Evolutionary conservation across 257 asterid species (phyloP), one percentile per base, ranked within the genome.

Genomic region (Pogostemon cablin): DNA sequence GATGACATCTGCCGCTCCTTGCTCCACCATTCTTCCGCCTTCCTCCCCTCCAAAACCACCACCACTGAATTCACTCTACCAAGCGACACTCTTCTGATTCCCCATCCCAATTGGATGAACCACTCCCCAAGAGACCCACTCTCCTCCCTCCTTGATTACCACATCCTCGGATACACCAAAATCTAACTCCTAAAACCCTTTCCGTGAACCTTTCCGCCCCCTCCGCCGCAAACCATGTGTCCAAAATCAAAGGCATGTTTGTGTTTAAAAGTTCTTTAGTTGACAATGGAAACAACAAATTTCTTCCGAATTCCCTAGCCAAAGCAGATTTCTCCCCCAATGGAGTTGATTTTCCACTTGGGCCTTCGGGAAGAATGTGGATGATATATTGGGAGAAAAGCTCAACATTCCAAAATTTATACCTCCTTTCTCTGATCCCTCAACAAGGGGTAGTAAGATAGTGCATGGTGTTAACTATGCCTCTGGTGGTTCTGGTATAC

Each of bases 401-500:
- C 71, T 91, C 1, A 59, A 56, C 2, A 77, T 88, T 44, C 82
- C 86, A 3, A 9, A n/a, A 34, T 85, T 61, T 40, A 79, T 91
- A 44, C 97, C 96, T 15, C 73, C 86, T 15, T 91, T 91, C 60
- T 72, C 43, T 49, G 87, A 91, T 84, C 96, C 97, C n/a, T 75
- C 81, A 5, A 87, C 96, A 0, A 83, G 12, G 43, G 97, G 96
- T 44, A 68, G 11, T 3, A 81, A 40, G 35, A 84, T 88, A 49
- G 40, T 88, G 66, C 39, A 77, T 73, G 96, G 96, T 34, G 97
- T 91, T 32, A 84, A 88, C 76, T 91, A 38, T 76, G 97, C 91
- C 42, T 88, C 96, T 49, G 97, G 97, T 59, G 95, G 86, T 67
- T 91, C 97, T 52, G 96, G 97, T 1, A 91, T 91, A 12, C 82